Conservation (phyloP, 164 flowering plant genomes). For the Stephania cephalantha region DNA sequence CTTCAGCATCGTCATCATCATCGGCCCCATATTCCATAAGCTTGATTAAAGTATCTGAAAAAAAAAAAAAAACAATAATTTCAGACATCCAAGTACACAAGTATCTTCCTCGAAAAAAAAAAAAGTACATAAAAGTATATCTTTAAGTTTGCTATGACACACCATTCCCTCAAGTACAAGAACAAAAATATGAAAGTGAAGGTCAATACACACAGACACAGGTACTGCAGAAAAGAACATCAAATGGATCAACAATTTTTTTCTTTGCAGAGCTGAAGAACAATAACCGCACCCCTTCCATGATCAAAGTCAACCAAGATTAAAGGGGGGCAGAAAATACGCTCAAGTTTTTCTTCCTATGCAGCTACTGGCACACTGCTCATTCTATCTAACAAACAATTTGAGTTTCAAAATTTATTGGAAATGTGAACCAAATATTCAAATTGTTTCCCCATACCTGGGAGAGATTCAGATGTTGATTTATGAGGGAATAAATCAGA, state of each 20-base stretch:
- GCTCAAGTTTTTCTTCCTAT: neutral
- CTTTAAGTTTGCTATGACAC: no score
- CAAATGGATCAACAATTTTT: no score
- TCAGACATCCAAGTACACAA: no score
- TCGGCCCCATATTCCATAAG: constrained; percentile 93
- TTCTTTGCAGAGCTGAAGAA: no score
- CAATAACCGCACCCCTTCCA: neutral
- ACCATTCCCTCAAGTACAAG: no score
- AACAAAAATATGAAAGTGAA: no score
- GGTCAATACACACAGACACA: no score
- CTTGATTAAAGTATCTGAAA: constrained; percentile 66
- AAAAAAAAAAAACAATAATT: neutral
- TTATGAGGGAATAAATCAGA: constrained; percentile 7
- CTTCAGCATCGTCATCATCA: constrained; percentile 58
- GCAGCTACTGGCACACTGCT: neutral
- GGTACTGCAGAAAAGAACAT: no score
- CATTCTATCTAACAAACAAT: neutral
- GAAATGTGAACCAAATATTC: neutral
- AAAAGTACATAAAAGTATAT: no score
- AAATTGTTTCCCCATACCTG: constrained; percentile 36
- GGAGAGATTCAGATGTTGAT: constrained; percentile 31
- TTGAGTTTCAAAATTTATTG: neutral
- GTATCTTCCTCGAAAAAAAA: no score
- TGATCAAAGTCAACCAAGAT: neutral
- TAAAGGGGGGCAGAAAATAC: neutral